These are phyloP conservation scores for Eucalyptus sp. DNA, from an alignment of 345 rosid species.

Conservation along the genomic window DNA sequence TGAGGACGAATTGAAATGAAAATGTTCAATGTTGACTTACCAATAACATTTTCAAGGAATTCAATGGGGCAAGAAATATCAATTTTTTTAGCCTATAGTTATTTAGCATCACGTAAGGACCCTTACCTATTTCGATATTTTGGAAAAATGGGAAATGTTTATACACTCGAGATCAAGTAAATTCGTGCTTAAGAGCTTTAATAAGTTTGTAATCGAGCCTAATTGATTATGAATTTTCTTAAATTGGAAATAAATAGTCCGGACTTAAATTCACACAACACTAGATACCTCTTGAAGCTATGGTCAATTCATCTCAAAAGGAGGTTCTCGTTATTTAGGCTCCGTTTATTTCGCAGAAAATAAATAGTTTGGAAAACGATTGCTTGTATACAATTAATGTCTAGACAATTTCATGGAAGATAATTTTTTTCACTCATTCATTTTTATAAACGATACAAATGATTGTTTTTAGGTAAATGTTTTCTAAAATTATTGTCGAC, in stretches of 20 bases:
- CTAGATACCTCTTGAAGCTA: not conserved
- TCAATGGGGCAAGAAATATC: not conserved
- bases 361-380: accelerated
- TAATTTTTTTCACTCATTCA: too few relatives aligned
- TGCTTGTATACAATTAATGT: too few relatives aligned
- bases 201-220: not conserved
- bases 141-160: not conserved
- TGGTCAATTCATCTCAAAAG: not conserved
- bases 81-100: not conserved
- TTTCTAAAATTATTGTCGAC: accelerated
- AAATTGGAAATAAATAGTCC: not conserved
- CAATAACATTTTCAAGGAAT: not conserved
- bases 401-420: too few relatives aligned
- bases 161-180: not conserved
- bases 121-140: not conserved
- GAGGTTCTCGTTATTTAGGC: accelerated
- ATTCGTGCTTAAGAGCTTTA: not conserved
- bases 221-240: not conserved
- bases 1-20: not conserved
- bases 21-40: not conserved
- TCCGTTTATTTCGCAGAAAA: accelerated
- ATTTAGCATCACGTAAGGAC: not conserved
- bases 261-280: not conserved
- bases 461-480: too few relatives aligned
- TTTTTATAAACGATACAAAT: too few relatives aligned